These are phyloP conservation scores for Xerocomellus intermedius DNA, from an alignment of 768 basidiomycete species.

Conservation along the genomic window DNA sequence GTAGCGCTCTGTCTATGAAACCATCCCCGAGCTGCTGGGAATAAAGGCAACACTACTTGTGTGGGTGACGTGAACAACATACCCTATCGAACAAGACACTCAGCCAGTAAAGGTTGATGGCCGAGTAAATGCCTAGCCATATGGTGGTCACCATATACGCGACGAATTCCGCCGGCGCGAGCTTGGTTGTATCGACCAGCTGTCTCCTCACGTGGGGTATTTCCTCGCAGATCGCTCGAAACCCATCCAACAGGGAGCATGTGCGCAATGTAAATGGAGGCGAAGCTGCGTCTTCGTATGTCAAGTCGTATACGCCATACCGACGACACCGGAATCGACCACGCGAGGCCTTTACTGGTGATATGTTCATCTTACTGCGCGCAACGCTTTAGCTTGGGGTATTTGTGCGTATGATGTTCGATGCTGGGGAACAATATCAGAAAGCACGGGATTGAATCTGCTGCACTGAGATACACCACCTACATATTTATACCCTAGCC, in stretches of 20 bases:
- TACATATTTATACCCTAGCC: conserved; percentile 18
- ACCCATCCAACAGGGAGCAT: not conserved
- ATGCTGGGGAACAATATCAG: not conserved
- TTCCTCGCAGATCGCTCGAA: not conserved
- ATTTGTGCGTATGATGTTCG: not conserved
- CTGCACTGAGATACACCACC: not conserved
- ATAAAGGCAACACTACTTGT: not conserved
- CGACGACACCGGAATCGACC: conserved; percentile 12
- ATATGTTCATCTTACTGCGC: not conserved
- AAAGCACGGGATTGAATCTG: not conserved
- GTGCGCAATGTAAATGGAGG: not conserved
- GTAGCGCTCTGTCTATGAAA: not conserved
- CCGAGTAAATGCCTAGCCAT: conserved; percentile 34
- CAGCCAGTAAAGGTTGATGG: conserved; percentile 36
- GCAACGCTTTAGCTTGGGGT: not conserved
- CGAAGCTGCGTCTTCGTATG: conserved; percentile 16
- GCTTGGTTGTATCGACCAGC: conserved; percentile 16
- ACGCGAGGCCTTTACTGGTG: not conserved
- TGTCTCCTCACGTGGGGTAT: conserved; percentile 4
- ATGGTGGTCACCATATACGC: conserved; percentile 28
- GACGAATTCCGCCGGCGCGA: conserved; percentile 20
- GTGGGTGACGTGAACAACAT: not conserved
- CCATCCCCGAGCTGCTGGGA: conserved; percentile 13
- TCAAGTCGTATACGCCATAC: conserved; percentile 23
- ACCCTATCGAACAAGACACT: conserved; percentile 31